phyloP scores from a whole-genome alignment of 129 eudicot species.

The Kitagawia praeruptora region DNA sequence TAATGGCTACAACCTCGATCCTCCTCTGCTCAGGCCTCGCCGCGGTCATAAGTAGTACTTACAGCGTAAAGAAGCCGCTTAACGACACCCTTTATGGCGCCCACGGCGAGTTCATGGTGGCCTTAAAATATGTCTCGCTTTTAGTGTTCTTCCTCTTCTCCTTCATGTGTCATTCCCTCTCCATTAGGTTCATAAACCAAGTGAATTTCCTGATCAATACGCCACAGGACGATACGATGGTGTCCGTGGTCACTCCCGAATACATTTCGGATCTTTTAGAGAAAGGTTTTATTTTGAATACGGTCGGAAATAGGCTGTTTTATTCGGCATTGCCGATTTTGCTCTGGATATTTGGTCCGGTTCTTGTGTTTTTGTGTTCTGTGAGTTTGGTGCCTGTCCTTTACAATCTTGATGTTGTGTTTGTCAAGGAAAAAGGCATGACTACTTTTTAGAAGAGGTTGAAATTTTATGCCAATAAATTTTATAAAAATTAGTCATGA shows the following conservation, averaged over 20 bases:
- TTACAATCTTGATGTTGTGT: constrained; percentile 73
- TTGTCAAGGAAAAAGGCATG: not conserved
- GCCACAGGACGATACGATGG: constrained; percentile 34
- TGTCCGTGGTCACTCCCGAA: constrained; percentile 25
- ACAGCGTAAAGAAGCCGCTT: constrained; percentile 78
- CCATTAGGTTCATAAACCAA: constrained; percentile 84
- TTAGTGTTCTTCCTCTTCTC: constrained; percentile 64
- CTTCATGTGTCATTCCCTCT: constrained; percentile 74
- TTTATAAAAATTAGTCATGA: not conserved
- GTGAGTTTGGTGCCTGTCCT: constrained; percentile 63
- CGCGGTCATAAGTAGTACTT: constrained; percentile 85
- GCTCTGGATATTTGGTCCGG: constrained; percentile 98
- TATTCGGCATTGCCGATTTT: constrained; percentile 65
- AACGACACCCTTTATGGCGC: constrained; percentile 77
- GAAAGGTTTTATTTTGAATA: constrained; percentile 54
- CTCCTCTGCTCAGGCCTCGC: constrained; percentile 76
- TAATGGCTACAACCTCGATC: constrained; percentile 93
- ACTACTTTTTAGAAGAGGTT: not conserved
- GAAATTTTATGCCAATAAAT: not conserved
- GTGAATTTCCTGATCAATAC: constrained; percentile 87
- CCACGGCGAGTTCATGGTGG: constrained; percentile 92
- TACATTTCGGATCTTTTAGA: constrained; percentile 74
- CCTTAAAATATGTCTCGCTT: constrained; percentile 70
- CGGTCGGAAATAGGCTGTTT: constrained; percentile 70
- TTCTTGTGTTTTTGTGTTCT: constrained; percentile 68